Conservation (phyloP, 257 asterid species). For the Forsythia viridissima region DNA sequence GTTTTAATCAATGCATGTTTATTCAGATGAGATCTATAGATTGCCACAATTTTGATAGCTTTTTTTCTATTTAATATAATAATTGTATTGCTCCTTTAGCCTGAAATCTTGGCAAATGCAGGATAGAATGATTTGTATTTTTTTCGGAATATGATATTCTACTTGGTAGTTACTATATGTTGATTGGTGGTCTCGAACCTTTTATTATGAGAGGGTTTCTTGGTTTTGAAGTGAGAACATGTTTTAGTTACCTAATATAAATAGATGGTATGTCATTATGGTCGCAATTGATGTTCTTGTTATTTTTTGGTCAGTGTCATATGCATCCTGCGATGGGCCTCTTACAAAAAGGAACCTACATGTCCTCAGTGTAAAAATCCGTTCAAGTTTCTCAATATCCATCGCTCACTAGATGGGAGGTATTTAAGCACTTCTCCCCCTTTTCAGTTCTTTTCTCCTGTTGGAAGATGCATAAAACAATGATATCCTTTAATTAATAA, state of each 20-base stretch:
- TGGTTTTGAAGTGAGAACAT: constrained; percentile 9
- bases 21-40: not conserved
- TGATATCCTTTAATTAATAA: not conserved
- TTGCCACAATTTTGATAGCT: not conserved
- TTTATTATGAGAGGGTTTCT: not conserved
- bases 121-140: not conserved
- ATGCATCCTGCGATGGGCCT: constrained; percentile 90
- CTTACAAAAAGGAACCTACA: constrained; percentile 73
- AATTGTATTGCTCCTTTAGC: not conserved
- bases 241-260: constrained; percentile 11
- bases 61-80: not conserved
- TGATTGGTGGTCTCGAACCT: not conserved
- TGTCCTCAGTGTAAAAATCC: constrained; percentile 92
- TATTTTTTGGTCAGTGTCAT: constrained; percentile 56
- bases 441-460: not conserved
- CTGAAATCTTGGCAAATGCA: not conserved
- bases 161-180: not conserved
- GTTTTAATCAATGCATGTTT: not conserved
- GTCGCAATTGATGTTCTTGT: constrained; percentile 9
- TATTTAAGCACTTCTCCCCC: constrained; percentile 24
- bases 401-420: constrained; percentile 97
- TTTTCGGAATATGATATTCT: constrained; percentile 3
- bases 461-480: not conserved
- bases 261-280: not conserved
- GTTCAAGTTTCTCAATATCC: constrained; percentile 72